Evolutionary conservation across 2,329 filamentous ascomycete genomes (phyloP), one percentile per base, ranked within the genome.

Genomic region (Malbranchea zuffiana): DNA sequence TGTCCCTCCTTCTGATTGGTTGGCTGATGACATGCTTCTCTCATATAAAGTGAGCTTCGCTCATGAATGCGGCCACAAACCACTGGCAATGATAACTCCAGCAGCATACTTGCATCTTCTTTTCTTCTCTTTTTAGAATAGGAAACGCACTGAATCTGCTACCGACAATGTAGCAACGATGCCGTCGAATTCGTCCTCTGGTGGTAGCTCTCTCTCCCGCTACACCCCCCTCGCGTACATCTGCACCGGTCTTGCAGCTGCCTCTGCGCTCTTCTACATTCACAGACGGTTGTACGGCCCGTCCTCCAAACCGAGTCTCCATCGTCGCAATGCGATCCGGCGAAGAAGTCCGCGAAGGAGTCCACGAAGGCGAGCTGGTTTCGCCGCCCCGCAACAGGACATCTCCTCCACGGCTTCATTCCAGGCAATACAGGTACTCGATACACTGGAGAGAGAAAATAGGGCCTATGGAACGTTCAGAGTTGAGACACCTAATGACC

Each of bases 401-500:
- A 29, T 47, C 32, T 26, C 37, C 35, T 28, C 30, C 41, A 11
- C 35, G 10, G 18, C 27, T 19, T 37, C 39, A 6, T 13, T 39
- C 19, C 52, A 51, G 26, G 59, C 60, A 6, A 61, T 63, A 35
- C 50, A 50, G 32, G 58, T 60, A 35, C 47, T 64, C 1, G 60
- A 61, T 33, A 52, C 57, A 30, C 47, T 63, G 4, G 61, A 63
- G 39, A 50, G 55, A 15, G 53, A 63, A 23, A 59, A 60, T 40
- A 54, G 57, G 25, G 54, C 61, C 7, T 64, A 64, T 28, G 61
- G 61, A 8, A 62, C 57, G 6, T 63, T 64, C 16, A 52, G 59
- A 8, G 60, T 63, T 26, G 59, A 63, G 39, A 60, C 60, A 1
- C 58, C 61, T 41, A 56, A 60, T 50, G 59, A 59, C 0, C 53